phyloP scores from a whole-genome alignment of 805 yeast genomes.

The Candida sithepensis region DNA sequence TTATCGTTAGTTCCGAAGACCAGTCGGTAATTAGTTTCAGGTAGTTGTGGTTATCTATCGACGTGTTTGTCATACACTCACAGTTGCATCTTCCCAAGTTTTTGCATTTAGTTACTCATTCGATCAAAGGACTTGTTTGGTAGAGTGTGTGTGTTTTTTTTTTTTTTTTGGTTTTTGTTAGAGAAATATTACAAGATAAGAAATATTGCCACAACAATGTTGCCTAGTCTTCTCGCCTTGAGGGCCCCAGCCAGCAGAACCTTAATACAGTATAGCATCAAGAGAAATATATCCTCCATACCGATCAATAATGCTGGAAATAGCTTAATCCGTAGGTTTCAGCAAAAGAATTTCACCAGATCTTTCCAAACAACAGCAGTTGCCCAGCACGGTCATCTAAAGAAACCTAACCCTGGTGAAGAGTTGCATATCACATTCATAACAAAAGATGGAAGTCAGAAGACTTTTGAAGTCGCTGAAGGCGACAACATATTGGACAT shows the following conservation, averaged over 20 bases:
- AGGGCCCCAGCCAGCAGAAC: neutral
- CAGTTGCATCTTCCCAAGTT: too few species aligned
- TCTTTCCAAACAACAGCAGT: slow-evolving; percentile 17
- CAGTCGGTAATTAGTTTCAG: too few species aligned
- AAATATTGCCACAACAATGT: neutral
- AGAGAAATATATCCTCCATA: neutral
- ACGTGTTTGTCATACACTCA: too few species aligned
- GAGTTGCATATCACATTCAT: slow-evolving; percentile 85
- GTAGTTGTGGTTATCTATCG: too few species aligned
- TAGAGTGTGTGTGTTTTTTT: too few species aligned
- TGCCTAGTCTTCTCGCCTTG: neutral
- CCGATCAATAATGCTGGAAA: neutral
- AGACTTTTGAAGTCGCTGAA: slow-evolving; percentile 79
- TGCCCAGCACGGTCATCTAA: slow-evolving; percentile 73
- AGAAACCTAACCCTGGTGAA: slow-evolving; percentile 90
- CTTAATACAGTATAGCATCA: neutral
- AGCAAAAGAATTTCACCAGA: slow-evolving; percentile 2
- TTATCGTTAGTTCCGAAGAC: too few species aligned
- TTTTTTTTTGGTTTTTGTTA: neutral
- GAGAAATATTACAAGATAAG: neutral
- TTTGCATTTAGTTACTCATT: too few species aligned
- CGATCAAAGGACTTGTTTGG: too few species aligned
- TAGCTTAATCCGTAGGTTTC: neutral
- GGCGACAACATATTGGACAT: slow-evolving; percentile 91
- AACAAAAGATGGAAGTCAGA: slow-evolving; percentile 85